Evolutionary conservation across 768 basidiomycete genomes (phyloP), one percentile per base, ranked within the genome.

Genomic region (Auricularia sp.): DNA sequence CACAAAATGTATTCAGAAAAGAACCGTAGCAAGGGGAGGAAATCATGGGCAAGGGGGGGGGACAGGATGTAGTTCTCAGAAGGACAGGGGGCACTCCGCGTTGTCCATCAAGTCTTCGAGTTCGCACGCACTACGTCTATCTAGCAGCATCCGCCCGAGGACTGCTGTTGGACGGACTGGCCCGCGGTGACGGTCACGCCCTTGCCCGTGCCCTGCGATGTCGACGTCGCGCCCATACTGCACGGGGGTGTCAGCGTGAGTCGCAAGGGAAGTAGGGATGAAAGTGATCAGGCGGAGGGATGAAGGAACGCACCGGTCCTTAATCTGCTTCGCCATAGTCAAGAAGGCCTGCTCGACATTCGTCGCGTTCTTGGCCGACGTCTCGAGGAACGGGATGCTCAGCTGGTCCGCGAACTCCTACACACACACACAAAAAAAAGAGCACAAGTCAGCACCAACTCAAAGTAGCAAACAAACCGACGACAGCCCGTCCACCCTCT

Each of bases 311-410:
- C 71, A 89, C 91, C 91, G 86, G 76, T 94, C 92, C 75, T 94
- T 93, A 74, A 94, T 93, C 77, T 93, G 92, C 81, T 96, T 92
- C 3, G 97, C 95, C 85, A 99, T 92, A 36, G 94, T 95, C 82
- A 98, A 87, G 85, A 99, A 99, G 4, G 97, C 95, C 77, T 99
- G 94, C 76, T 99, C 97, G 66, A 99, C 97, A 71, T 97, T 97
- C 67, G 94, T 95, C 63, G 95, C 93, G 71, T 91, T 94, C 90
- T 98, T 98, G 42, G 97, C 97, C n/a, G 91, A 94, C 13, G 97
- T 99, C 81, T 99, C 97, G 73, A 99, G 79, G 88, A 97, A 98
- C 59, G 93, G 89, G 70, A 99, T 89, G 67, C 82, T 83, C 69
- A 98, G 82, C 74, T 98, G 94, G 74, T 98, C 94, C 34, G 97